phyloP scores from a whole-genome alignment of 31 red algal species.

The Endocladia muricata region DNA sequence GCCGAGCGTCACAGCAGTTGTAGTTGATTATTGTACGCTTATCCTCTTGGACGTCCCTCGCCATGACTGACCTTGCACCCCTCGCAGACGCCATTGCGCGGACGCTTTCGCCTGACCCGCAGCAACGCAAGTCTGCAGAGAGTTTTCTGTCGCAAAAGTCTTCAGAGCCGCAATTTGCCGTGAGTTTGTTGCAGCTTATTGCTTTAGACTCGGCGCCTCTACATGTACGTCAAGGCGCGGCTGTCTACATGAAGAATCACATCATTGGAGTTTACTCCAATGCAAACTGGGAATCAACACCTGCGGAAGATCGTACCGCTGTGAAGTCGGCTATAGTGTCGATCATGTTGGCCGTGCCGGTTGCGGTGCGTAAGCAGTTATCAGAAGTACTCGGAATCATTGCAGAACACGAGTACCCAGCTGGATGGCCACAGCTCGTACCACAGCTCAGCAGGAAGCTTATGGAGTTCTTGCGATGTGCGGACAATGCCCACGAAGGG shows the following conservation, averaged over 20 bases:
- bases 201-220: constrained; percentile 35
- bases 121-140: constrained; percentile 57
- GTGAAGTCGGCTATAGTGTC: constrained; percentile 52
- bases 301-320: constrained; percentile 26
- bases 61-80: constrained; percentile 11
- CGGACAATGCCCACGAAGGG: not conserved
- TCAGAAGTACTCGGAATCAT: constrained; percentile 70
- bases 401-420: constrained; percentile 83
- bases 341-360: constrained; percentile 38
- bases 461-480: not conserved
- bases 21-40: too few relatives aligned
- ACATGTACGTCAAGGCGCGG: constrained; percentile 72
- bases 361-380: constrained; percentile 66
- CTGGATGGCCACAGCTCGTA: constrained; percentile 82
- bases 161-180: constrained; percentile 52
- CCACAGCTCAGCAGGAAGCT: constrained; percentile 66
- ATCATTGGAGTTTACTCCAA: constrained; percentile 38
- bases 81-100: constrained; percentile 31
- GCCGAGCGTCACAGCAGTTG: too few relatives aligned
- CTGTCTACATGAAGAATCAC: constrained; percentile 94
- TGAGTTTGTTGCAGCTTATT: constrained; percentile 72
- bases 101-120: constrained; percentile 63
- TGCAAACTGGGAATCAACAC: constrained; percentile 59
- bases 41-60: not conserved
- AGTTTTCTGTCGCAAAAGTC: constrained; percentile 20